Evolutionary conservation across 176 grass and related monocot genomes (phyloP), one percentile per base, ranked within the genome.

Genomic region (Areca catechu): DNA sequence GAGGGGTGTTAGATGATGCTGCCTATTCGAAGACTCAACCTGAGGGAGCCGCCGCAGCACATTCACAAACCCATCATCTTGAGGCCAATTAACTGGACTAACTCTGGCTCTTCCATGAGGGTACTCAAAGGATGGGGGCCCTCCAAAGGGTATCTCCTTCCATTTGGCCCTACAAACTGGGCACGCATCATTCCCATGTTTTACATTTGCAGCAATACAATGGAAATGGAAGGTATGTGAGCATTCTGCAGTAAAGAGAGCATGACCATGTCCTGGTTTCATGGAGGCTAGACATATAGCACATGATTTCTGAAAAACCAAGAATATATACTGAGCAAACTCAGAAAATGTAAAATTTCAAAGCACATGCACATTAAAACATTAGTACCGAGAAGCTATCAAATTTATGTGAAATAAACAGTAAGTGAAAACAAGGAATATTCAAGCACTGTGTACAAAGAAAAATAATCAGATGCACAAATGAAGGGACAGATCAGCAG

Each of bases 231-330:
- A 95, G 9, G 67, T 80, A 70, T 95, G 89, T 20, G 85, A 82
- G 72, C 93, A 97, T 68, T 89, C 77, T 49, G 93, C 87, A 27
- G 83, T 92, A 62, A 97, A 97, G 54, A 97, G 67, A 12, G 93
- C 93, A 20, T 85, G 83, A 15, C 93, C 93, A 16, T 79, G 72
- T 5, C 87, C 78, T 62, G 81, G 49, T 65, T 74, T 88, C 77
- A 97, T 90, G 50, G 59, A 52, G 68, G 71, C 80, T 65, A 97
- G 83, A 67, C 93, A 97, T 71, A 97, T 97, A 16, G 83, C 76
- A 54, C 93, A 97, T 56, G 63, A 22, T 51, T 69, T 85, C 93
- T 85, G 83, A 80, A 20, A 61, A 19, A 48, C 7, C 5, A 19
- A 23, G 22, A 21, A 50, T 5, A 25, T 14, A 5, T 6, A 23